Percentiles rank a stretch among this genome's conserved stretches.
phyloP scores from a whole-genome alignment of 2,329 filamentous ascomycete species.

The Ophiostoma quercus region DNA sequence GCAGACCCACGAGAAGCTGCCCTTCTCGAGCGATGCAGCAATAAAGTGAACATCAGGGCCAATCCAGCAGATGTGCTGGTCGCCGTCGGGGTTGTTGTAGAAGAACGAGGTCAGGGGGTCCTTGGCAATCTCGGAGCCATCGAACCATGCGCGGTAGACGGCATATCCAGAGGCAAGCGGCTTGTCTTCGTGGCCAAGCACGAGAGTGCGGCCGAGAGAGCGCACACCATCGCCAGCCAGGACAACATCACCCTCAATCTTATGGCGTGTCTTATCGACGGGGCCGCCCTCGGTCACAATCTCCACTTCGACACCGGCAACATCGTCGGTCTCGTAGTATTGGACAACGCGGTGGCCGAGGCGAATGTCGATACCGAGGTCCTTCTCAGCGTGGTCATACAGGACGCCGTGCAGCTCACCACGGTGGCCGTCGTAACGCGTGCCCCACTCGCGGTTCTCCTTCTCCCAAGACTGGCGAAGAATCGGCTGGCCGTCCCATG shows the following conservation, averaged over 20 bases:
- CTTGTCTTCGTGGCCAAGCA: constrained; percentile 42
- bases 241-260: constrained; percentile 40
- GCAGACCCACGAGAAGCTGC: constrained; percentile 51
- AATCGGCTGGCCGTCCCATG: constrained; percentile 24
- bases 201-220: constrained; percentile 42
- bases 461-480: constrained; percentile 24
- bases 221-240: constrained; percentile 48
- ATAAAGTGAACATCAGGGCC: constrained; percentile 50
- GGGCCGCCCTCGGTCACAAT: neutral
- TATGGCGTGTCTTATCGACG: neutral
- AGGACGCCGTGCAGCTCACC: constrained; percentile 49
- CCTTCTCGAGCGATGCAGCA: constrained; percentile 46
- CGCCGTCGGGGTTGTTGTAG: constrained; percentile 36
- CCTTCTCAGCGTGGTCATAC: constrained; percentile 45
- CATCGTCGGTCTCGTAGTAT: constrained; percentile 47
- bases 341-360: constrained; percentile 44
- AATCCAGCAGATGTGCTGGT: constrained; percentile 49
- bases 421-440: constrained; percentile 50
- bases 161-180: constrained; percentile 43
- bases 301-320: constrained; percentile 46
- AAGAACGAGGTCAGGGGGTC: constrained; percentile 29
- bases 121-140: constrained; percentile 24
- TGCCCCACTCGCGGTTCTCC: constrained; percentile 36
- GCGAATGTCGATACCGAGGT: constrained; percentile 49
- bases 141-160: constrained; percentile 45